Percentiles rank a stretch among this genome's conserved stretches.
Conservation (phyloP, 2,329 filamentous ascomycete species). For the Oidium heveae region DNA sequence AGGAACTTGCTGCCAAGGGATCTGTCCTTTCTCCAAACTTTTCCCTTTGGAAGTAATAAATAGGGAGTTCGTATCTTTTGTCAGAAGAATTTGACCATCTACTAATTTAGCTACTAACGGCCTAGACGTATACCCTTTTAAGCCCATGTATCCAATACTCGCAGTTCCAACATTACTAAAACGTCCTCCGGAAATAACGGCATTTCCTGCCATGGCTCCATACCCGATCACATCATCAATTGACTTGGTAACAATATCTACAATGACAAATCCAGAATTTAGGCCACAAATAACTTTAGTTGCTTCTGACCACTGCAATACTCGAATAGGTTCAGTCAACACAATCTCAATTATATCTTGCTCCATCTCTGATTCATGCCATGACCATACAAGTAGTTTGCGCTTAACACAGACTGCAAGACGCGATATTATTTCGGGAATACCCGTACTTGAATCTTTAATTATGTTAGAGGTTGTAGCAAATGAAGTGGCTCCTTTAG, state of each 20-base stretch:
- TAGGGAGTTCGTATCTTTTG: conserved; percentile 89
- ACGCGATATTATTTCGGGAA: conserved; percentile 78
- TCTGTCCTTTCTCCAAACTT: conserved; percentile 56
- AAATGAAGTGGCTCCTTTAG: conserved; percentile 72
- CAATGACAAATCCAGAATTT: conserved; percentile 72
- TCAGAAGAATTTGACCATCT: conserved; percentile 69
- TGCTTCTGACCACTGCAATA: conserved; percentile 72
- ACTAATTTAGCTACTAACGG: conserved; percentile 63
- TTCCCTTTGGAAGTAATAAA: conserved; percentile 74
- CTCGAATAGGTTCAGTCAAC: conserved; percentile 62
- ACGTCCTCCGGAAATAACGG: conserved; percentile 26
- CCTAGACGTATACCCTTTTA: conserved; percentile 75
- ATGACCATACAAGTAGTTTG: conserved; percentile 73
- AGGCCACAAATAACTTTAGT: conserved; percentile 74
- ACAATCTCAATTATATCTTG: conserved; percentile 51
- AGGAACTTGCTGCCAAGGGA: conserved; percentile 77
- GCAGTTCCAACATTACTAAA: conserved; percentile 65
- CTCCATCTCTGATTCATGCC: conserved; percentile 79
- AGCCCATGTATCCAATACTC: conserved; percentile 91
- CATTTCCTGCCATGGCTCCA: conserved; percentile 40
- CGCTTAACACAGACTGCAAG: conserved; percentile 85
- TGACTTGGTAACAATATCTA: conserved; percentile 53
- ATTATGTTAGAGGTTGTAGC: conserved; percentile 90
- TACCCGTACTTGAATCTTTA: conserved; percentile 62
- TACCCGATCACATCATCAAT: conserved; percentile 59